Conservation (phyloP, 225 moss, liverwort and hornwort genomes). For the Climacium dendroides region DNA sequence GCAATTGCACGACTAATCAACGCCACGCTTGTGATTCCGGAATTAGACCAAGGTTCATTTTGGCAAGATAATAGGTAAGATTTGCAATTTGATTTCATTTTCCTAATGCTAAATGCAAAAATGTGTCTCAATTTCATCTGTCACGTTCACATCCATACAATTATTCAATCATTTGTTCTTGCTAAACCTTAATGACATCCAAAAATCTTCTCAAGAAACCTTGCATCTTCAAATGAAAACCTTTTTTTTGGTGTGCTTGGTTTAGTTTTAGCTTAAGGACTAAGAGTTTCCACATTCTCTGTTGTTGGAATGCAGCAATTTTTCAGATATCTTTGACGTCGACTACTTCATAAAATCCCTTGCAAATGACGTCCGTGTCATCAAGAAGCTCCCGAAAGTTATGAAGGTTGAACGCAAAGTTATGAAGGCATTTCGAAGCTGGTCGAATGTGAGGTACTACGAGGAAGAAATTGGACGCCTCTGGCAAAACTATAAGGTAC, state of each 20-base stretch:
- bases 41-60: conserved; percentile 84
- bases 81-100: not conserved
- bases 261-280: not conserved
- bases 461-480: conserved; percentile 61
- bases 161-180: not conserved
- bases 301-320: conserved; percentile 63
- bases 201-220: not conserved
- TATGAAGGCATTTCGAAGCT: conserved; percentile 75
- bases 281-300: not conserved
- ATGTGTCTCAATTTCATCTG: not conserved
- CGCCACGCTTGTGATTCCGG: conserved; percentile 88
- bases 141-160: not conserved
- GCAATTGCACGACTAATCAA: conserved; percentile 90
- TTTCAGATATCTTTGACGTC: conserved; percentile 83
- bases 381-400: conserved; percentile 48
- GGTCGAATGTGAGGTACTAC: conserved; percentile 69
- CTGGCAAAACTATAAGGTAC: conserved; percentile 70
- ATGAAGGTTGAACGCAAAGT: conserved; percentile 44
- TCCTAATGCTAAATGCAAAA: not conserved
- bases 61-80: conserved; percentile 93
- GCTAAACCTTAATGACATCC: not conserved
- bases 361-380: conserved; percentile 52
- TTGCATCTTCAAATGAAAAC: not conserved
- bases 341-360: conserved; percentile 74
- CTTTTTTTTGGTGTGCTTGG: not conserved